Percentiles rank a stretch among this genome's conserved stretches.
These are phyloP conservation scores for Triticum monococcum DNA, from an alignment of 176 grass and related monocot genomes.

Conservation along the genomic window DNA sequence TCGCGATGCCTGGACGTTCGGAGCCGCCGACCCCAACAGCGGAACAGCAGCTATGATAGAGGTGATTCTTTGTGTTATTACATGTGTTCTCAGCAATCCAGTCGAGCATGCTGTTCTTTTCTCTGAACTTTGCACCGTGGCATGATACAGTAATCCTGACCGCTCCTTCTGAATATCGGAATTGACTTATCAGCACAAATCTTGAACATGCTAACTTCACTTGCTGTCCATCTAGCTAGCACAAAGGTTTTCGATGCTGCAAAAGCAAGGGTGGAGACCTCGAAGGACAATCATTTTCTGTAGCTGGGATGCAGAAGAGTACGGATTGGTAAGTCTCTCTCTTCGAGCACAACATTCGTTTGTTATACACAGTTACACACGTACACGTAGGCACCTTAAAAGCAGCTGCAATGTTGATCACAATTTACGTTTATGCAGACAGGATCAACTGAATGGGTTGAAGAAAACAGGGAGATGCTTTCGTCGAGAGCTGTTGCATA, in stretches of 20 bases:
- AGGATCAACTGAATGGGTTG: constrained; percentile 97
- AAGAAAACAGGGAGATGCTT: constrained; percentile 82
- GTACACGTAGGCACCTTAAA: background rate
- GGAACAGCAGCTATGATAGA: constrained; percentile 87
- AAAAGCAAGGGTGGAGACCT: constrained; percentile 87
- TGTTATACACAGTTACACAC: background rate
- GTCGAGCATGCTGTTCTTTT: background rate
- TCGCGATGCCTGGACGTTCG: constrained; percentile 96
- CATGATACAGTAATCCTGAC: background rate
- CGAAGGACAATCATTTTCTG: constrained; percentile 87
- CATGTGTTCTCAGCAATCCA: background rate
- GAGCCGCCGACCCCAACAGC: constrained; percentile 78
- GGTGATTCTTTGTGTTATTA: constrained; percentile 29
- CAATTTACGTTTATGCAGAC: constrained; percentile 50
- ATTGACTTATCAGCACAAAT: background rate
- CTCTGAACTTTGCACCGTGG: background rate
- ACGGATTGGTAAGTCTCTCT: constrained; percentile 53
- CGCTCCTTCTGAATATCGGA: background rate
- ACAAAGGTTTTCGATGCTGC: constrained; percentile 68
- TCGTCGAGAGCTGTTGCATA: constrained; percentile 72
- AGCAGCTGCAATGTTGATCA: background rate
- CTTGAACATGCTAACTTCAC: constrained; percentile 5
- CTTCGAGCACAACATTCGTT: background rate
- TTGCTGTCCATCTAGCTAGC: constrained; percentile 51
- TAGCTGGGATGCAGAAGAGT: constrained; percentile 96